Evolutionary conservation across 257 asterid genomes (phyloP).

Genomic region (Coffea canephora): DNA sequence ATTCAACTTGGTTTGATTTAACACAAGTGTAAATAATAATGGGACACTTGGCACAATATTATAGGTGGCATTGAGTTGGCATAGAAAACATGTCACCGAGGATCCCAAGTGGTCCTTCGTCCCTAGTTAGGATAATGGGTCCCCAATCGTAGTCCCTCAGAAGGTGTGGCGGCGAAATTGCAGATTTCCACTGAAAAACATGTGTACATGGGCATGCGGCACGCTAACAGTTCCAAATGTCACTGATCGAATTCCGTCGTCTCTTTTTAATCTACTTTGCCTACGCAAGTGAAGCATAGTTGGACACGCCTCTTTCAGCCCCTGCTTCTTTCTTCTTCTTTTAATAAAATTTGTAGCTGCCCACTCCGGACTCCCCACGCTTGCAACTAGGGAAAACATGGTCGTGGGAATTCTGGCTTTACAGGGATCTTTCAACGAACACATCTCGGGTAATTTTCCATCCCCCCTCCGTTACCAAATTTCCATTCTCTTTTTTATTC

Average conservation of each 20-base stretch:
- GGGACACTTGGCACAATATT: too few species aligned
- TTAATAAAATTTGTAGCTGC: not conserved
- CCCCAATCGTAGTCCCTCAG: not conserved
- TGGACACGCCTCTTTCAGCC: not conserved
- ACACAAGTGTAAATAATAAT: too few species aligned
- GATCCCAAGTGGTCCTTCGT: too few species aligned
- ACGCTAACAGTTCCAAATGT: too few species aligned
- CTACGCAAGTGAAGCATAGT: constrained; percentile 7
- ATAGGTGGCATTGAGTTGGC: too few species aligned
- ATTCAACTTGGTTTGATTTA: too few species aligned
- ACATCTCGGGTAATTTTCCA: constrained; percentile 65
- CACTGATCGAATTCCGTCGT: not conserved
- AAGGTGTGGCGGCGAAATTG: constrained; percentile 23
- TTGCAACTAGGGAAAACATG: constrained; percentile 32
- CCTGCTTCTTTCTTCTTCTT: not conserved
- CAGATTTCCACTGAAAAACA: not conserved
- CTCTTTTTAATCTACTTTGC: too few species aligned
- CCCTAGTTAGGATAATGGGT: not conserved
- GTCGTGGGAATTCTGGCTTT: constrained; percentile 90
- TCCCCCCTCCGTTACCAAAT: not conserved
- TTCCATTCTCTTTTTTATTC: not conserved
- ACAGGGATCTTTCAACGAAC: constrained; percentile 99
- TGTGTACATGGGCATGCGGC: too few species aligned
- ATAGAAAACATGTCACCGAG: too few species aligned
- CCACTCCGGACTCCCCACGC: not conserved